Percentiles rank a stretch among this genome's conserved stretches.
These are phyloP conservation scores for Solanum peruvianum DNA, from an alignment of 257 asterid species.

Conservation along the genomic window DNA sequence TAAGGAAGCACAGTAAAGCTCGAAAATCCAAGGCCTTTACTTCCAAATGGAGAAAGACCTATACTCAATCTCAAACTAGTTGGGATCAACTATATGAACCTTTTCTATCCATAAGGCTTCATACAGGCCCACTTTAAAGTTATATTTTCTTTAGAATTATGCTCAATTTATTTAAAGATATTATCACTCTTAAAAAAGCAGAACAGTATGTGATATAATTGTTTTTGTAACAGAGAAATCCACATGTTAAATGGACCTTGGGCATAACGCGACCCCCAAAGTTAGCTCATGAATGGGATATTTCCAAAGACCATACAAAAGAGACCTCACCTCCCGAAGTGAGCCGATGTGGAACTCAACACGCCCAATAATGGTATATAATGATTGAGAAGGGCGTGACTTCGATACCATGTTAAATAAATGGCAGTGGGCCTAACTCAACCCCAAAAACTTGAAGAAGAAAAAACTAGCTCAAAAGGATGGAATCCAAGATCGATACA, in stretches of 20 bases:
- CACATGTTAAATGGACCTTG: not conserved
- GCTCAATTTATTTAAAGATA: not conserved
- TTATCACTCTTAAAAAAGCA: not conserved
- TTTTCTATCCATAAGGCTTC: not conserved
- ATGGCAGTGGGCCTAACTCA: not conserved
- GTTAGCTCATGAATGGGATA: not conserved
- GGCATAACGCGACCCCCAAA: not conserved
- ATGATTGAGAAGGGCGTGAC: not conserved
- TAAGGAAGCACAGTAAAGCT: not conserved
- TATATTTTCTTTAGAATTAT: not conserved
- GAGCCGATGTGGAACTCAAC: not conserved
- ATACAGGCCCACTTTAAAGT: not conserved
- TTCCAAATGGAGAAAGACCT: not conserved
- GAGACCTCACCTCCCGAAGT: not conserved
- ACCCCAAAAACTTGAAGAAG: not conserved
- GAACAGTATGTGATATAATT: not conserved
- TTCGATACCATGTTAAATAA: not conserved
- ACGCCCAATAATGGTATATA: not conserved
- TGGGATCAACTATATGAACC: not conserved
- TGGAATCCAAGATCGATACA: not conserved
- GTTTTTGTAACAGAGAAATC: not conserved
- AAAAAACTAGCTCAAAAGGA: not conserved
- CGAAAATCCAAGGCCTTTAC: not conserved
- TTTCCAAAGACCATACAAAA: not conserved
- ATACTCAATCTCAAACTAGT: not conserved